phyloP scores from a whole-genome alignment of 176 grass and related monocot species.

The Aegilops speltoides region DNA sequence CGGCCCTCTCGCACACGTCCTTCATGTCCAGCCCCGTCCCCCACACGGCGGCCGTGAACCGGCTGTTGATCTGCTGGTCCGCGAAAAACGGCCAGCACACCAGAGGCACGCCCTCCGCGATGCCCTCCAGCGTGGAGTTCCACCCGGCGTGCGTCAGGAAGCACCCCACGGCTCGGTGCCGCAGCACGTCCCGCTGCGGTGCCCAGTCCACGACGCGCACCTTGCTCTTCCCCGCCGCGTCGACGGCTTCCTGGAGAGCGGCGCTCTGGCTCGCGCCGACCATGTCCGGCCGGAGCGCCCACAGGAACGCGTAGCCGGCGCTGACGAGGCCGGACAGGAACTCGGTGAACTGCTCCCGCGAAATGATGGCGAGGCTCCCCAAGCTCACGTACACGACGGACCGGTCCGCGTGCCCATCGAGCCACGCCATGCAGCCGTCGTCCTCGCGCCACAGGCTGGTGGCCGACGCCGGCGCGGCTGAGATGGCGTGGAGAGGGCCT shows the following conservation, averaged over 20 bases:
- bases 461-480: neutral
- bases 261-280: neutral
- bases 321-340: neutral
- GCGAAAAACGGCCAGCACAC: slow-evolving; percentile 11
- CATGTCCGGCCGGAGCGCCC: neutral
- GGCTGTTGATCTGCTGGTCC: too few relatives aligned
- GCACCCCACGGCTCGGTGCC: slow-evolving; percentile 60
- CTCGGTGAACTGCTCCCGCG: neutral
- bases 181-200: slow-evolving; percentile 60
- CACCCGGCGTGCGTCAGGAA: slow-evolving; percentile 72
- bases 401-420: neutral
- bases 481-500: neutral
- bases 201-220: slow-evolving; percentile 48
- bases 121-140: slow-evolving; percentile 60
- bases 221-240: neutral
- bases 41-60: too few relatives aligned
- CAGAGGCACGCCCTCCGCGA: slow-evolving; percentile 39
- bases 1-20: too few relatives aligned
- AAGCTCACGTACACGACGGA: neutral
- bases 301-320: neutral
- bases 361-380: neutral
- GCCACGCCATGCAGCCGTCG: neutral
- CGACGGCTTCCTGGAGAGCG: neutral
- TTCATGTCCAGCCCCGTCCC: too few relatives aligned
- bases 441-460: neutral